Evolutionary conservation across 371 early-diverging fungal genomes (phyloP).

Genomic region (Mortierella sp.): DNA sequence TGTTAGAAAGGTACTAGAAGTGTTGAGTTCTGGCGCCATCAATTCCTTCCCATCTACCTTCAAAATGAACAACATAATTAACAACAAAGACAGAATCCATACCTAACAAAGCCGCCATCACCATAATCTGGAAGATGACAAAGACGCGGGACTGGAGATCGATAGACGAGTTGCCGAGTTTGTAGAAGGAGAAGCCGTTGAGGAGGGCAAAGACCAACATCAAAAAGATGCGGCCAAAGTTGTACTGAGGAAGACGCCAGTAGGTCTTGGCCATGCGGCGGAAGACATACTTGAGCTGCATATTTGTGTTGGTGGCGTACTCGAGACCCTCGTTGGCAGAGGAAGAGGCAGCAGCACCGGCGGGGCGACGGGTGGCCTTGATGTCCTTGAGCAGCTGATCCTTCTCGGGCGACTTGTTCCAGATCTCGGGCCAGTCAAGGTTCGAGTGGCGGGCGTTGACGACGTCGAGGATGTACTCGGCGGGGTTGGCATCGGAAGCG

Average conservation of each 20-base stretch:
- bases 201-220: conserved; percentile 69
- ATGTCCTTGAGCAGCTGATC: conserved; percentile 21
- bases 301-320: conserved; percentile 29
- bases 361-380: conserved; percentile 29
- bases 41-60: too few relatives aligned
- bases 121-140: conserved; percentile 76
- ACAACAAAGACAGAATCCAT: too few relatives aligned
- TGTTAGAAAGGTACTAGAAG: background rate
- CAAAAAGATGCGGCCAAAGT: conserved; percentile 73
- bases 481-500: conserved; percentile 72
- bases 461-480: conserved; percentile 78
- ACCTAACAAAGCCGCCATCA: too few relatives aligned
- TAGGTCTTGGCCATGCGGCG: conserved; percentile 73
- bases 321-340: conserved; percentile 29
- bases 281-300: conserved; percentile 71
- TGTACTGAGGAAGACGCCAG: conserved; percentile 78
- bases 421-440: conserved; percentile 72
- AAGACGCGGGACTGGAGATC: conserved; percentile 83
- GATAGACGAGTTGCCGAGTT: conserved; percentile 63
- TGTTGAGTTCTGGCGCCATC: too few relatives aligned
- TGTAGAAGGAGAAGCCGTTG: conserved; percentile 84
- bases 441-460: conserved; percentile 76
- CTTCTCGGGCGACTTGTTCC: conserved; percentile 64
- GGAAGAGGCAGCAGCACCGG: background rate
- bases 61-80: too few relatives aligned